Conservation (phyloP, 2,329 filamentous ascomycete genomes). For the Colletotrichum echinochloae region DNA sequence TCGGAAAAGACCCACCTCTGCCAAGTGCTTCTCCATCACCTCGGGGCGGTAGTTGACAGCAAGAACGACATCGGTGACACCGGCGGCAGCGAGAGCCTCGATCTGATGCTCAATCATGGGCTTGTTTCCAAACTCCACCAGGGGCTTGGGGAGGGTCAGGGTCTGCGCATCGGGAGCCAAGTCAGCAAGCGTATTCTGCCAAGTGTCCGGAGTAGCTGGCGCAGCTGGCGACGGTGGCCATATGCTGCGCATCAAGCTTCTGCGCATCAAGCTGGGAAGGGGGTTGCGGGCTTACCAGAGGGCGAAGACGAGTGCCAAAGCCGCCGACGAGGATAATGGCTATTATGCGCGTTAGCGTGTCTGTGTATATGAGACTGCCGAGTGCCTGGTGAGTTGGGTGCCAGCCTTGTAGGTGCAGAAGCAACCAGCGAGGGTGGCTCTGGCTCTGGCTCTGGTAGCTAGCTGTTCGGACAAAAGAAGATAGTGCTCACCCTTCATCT, state of each 20-base stretch:
- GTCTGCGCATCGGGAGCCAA: slow-evolving; percentile 67
- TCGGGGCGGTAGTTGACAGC: slow-evolving; percentile 99
- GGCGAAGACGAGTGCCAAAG: slow-evolving; percentile 97
- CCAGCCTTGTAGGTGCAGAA: background rate
- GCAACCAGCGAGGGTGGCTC: background rate
- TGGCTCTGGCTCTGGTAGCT: background rate
- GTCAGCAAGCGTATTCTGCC: slow-evolving; percentile 41
- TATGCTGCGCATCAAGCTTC: slow-evolving; percentile 13
- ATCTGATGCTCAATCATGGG: slow-evolving; percentile 99
- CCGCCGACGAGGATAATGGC: slow-evolving; percentile 99
- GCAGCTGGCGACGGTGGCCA: background rate
- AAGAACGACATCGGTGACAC: slow-evolving; percentile 96
- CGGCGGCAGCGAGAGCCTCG: slow-evolving; percentile 90
- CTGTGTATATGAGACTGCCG: background rate
- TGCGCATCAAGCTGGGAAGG: slow-evolving; percentile 5
- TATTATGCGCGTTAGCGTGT: slow-evolving; percentile 52
- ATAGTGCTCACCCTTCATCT: slow-evolving; percentile 38
- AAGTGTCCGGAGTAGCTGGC: background rate
- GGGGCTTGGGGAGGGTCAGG: slow-evolving; percentile 94
- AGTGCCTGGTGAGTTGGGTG: background rate
- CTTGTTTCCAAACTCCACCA: slow-evolving; percentile 98
- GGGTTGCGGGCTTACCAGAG: slow-evolving; percentile 75
- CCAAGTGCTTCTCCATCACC: slow-evolving; percentile 93
- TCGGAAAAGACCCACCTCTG: slow-evolving; percentile 74
- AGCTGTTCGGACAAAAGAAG: background rate